Evolutionary conservation across 2,329 filamentous ascomycete genomes (phyloP).

Genomic region (Penicillium concentricum): DNA sequence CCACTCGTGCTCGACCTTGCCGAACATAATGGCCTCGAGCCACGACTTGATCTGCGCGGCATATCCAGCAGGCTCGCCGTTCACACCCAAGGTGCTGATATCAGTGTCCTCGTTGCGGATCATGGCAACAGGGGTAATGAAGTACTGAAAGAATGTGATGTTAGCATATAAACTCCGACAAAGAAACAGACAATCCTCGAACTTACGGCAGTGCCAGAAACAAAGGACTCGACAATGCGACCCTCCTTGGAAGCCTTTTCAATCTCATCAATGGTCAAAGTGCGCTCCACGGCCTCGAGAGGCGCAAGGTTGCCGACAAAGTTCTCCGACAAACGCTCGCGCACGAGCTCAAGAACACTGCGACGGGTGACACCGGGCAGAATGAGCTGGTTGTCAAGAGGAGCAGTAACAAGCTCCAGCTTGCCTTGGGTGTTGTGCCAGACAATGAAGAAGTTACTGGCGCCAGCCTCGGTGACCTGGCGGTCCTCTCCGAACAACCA

Average conservation of each 20-base stretch:
- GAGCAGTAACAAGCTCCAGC: slow-evolving; percentile 75
- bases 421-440: slow-evolving; percentile 63
- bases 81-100: slow-evolving; percentile 50
- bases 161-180: neutral
- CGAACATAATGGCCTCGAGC: slow-evolving; percentile 74
- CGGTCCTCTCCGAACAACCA: slow-evolving; percentile 82
- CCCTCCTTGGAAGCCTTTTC: slow-evolving; percentile 70
- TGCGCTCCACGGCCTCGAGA: slow-evolving; percentile 79
- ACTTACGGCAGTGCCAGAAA: slow-evolving; percentile 79
- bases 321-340: slow-evolving; percentile 55
- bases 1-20: slow-evolving; percentile 67
- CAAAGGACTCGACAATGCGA: slow-evolving; percentile 79
- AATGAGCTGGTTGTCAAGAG: slow-evolving; percentile 78
- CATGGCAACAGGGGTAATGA: slow-evolving; percentile 66
- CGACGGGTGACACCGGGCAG: slow-evolving; percentile 84
- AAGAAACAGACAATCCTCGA: neutral
- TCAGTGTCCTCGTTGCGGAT: slow-evolving; percentile 68
- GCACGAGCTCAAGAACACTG: slow-evolving; percentile 71
- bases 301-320: slow-evolving; percentile 56
- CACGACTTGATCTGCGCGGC: slow-evolving; percentile 59
- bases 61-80: slow-evolving; percentile 33
- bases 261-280: slow-evolving; percentile 79
- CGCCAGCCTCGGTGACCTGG: slow-evolving; percentile 85
- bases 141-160: slow-evolving; percentile 54
- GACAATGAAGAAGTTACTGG: slow-evolving; percentile 87